phyloP scores from a whole-genome alignment of 2,329 filamentous ascomycete species.

The Trichoderma simmonsii region DNA sequence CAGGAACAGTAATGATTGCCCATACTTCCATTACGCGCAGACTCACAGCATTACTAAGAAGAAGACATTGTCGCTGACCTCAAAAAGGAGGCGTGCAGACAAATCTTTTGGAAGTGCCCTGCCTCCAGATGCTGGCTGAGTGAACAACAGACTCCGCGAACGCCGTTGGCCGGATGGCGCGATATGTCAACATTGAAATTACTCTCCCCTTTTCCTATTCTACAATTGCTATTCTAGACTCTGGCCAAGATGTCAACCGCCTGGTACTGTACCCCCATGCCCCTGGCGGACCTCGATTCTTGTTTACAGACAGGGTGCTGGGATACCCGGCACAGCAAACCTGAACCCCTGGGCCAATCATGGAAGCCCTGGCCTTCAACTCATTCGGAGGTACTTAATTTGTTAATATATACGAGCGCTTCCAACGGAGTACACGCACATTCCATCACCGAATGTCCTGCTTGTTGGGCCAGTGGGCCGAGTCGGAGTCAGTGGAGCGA shows the following conservation, averaged over 20 bases:
- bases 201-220: neutral
- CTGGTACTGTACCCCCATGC: neutral
- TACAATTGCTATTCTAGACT: neutral
- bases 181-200: neutral
- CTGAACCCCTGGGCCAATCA: conserved; percentile 2
- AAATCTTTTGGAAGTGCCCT: neutral
- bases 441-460: neutral
- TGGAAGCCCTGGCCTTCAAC: neutral
- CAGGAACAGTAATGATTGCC: neutral
- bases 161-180: conserved; percentile 4
- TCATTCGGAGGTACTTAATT: neutral
- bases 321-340: neutral
- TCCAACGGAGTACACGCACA: neutral
- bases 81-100: conserved; percentile 2
- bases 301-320: neutral
- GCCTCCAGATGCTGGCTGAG: neutral
- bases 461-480: neutral
- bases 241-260: neutral
- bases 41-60: neutral
- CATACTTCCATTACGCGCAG: neutral
- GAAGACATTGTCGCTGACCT: neutral
- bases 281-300: neutral
- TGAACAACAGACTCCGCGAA: neutral
- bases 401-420: neutral
- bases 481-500: neutral